phyloP scores from a whole-genome alignment of 2,329 filamentous ascomycete genomes.

The Claviceps maximensis region DNA sequence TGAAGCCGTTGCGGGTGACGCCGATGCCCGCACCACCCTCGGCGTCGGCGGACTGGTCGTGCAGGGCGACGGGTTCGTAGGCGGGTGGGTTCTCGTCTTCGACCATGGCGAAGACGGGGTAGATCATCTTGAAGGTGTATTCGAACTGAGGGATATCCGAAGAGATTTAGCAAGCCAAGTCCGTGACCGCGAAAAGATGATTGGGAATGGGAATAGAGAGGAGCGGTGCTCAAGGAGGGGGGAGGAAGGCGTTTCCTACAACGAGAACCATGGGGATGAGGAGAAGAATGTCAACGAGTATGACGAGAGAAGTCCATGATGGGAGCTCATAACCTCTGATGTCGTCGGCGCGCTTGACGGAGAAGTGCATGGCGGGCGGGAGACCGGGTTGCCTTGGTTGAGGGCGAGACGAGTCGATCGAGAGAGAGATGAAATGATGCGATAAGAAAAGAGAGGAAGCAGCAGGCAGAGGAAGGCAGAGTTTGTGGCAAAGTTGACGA shows the following conservation, averaged over 20 bases:
- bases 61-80: slow-evolving; percentile 38
- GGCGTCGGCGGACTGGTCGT: slow-evolving; percentile 23
- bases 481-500: not conserved
- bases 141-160: slow-evolving; percentile 20
- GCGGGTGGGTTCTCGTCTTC: slow-evolving; percentile 43
- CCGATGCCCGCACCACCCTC: slow-evolving; percentile 12
- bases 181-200: no score
- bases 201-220: no score
- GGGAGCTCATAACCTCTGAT: slow-evolving; percentile 19
- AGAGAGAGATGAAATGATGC: not conserved
- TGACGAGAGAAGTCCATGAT: slow-evolving; percentile 26
- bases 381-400: not conserved
- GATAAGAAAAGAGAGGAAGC: not conserved
- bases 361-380: slow-evolving; percentile 6
- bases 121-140: slow-evolving; percentile 39
- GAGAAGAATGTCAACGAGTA: slow-evolving; percentile 27
- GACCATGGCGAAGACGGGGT: slow-evolving; percentile 42
- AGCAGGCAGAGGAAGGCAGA: not conserved
- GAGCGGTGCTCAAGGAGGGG: not conserved
- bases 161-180: not conserved
- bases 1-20: slow-evolving; percentile 17
- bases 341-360: slow-evolving; percentile 22
- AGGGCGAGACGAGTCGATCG: no score
- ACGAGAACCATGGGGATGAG: slow-evolving; percentile 31
- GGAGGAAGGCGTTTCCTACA: slow-evolving; percentile 21